Conservation (phyloP, 73 alveolate genomes). For the Paramecium octaurelia region DNA sequence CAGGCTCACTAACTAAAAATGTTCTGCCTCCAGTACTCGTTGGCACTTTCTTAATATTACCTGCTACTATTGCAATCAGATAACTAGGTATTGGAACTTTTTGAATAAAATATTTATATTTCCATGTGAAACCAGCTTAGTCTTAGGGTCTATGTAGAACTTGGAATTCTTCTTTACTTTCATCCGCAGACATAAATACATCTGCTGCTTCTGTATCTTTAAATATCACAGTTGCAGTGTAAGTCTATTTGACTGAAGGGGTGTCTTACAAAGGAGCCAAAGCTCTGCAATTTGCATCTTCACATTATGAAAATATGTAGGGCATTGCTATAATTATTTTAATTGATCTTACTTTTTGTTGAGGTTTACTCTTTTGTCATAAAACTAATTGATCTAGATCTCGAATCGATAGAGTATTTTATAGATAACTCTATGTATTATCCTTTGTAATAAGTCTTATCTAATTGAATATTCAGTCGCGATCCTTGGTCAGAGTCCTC, state of each 20-base stretch:
- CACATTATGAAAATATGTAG: slow-evolving; percentile 89
- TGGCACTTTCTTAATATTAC: slow-evolving; percentile 68
- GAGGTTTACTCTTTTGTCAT: slow-evolving; percentile 24
- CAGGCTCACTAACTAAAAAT: slow-evolving; percentile 76
- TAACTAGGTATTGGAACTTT: slow-evolving; percentile 73
- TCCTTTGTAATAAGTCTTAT: neutral
- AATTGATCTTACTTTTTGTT: neutral
- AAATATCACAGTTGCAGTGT: slow-evolving; percentile 66
- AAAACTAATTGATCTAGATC: neutral
- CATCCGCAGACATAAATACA: slow-evolving; percentile 70
- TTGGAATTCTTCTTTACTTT: neutral
- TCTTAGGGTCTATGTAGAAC: neutral
- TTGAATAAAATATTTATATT: neutral
- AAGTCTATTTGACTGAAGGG: slow-evolving; percentile 83
- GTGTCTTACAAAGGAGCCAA: slow-evolving; percentile 90
- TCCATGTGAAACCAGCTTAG: neutral
- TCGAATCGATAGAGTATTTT: neutral
- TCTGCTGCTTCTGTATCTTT: slow-evolving; percentile 50
- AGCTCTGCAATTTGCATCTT: slow-evolving; percentile 84
- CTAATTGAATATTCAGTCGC: neutral
- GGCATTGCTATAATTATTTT: slow-evolving; percentile 41
- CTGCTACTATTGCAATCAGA: slow-evolving; percentile 80
- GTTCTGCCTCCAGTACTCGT: neutral
- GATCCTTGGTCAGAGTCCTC: neutral
- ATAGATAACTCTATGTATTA: neutral